These are phyloP conservation scores for Kitagawia praeruptora DNA, from an alignment of 129 eudicot species.

Conservation along the genomic window DNA sequence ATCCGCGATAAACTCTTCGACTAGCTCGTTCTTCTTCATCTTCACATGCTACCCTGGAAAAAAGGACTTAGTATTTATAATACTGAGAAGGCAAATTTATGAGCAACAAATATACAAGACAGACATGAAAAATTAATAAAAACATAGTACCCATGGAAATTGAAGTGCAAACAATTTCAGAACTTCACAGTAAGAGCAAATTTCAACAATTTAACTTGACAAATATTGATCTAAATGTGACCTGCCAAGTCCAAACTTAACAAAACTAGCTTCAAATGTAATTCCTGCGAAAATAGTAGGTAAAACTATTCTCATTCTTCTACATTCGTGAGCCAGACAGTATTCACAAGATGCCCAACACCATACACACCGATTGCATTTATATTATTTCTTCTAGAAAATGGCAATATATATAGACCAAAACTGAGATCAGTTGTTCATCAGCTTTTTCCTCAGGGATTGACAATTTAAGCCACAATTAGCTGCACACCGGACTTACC, in stretches of 20 bases:
- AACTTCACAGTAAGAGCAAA: not conserved
- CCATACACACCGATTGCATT: not conserved
- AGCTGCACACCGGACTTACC: not conserved
- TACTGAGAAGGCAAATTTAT: not conserved
- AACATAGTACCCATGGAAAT: not conserved
- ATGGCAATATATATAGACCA: not conserved
- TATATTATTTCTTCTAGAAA: not conserved
- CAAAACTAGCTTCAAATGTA: not conserved
- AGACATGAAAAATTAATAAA: not conserved
- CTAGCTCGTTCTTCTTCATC: slow-evolving; percentile 76
- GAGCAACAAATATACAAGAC: not conserved
- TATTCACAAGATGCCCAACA: not conserved
- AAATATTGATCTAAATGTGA: not conserved
- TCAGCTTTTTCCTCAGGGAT: not conserved
- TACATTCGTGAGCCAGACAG: not conserved
- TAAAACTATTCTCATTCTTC: not conserved
- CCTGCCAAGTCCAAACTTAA: not conserved
- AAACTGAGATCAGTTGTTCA: not conserved
- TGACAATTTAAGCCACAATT: not conserved
- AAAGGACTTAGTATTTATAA: not conserved
- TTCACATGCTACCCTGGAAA: slow-evolving; percentile 43
- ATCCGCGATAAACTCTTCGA: slow-evolving; percentile 60
- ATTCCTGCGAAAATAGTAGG: not conserved
- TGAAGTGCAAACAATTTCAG: not conserved
- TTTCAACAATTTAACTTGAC: not conserved